phyloP scores from a whole-genome alignment of 495 filamentous ascomycete species.

The Cryomyces minteri region DNA sequence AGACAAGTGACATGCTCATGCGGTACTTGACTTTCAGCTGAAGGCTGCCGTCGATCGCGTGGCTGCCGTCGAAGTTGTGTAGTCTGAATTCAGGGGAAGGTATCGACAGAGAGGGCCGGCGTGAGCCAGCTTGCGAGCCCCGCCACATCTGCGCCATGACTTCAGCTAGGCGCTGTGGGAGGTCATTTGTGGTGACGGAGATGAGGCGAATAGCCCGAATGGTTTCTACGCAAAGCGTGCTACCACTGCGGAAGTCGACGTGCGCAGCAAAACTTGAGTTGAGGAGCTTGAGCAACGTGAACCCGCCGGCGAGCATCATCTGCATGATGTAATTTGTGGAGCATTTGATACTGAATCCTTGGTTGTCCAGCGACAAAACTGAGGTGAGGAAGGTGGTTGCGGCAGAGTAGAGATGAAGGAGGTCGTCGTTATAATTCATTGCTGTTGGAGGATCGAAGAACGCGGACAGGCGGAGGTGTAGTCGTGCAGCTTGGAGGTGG shows the following conservation, averaged over 20 bases:
- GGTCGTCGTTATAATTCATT: constrained; percentile 56
- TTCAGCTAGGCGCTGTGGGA: constrained; percentile 71
- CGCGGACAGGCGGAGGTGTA: constrained; percentile 70
- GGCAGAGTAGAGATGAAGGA: constrained; percentile 60
- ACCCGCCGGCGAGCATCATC: constrained; percentile 79
- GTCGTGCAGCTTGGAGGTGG: constrained; percentile 57
- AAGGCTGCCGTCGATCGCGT: constrained; percentile 48
- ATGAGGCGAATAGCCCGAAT: constrained; percentile 61
- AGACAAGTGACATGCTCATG: constrained; percentile 86
- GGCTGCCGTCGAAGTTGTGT: constrained; percentile 2
- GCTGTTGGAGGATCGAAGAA: constrained; percentile 72
- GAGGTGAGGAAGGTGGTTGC: constrained; percentile 57
- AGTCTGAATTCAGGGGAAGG: constrained; percentile 10
- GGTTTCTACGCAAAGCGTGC: constrained; percentile 52
- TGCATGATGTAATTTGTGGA: constrained; percentile 78
- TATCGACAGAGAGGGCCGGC: constrained; percentile 8
- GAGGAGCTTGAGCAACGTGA: constrained; percentile 68
- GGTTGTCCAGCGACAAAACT: constrained; percentile 40
- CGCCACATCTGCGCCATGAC: constrained; percentile 89
- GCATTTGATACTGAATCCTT: constrained; percentile 38
- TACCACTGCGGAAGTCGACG: constrained; percentile 59
- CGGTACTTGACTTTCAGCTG: constrained; percentile 75
- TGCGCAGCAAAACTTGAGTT: constrained; percentile 62
- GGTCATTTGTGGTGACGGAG: constrained; percentile 66
- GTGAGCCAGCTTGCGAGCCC: constrained; percentile 27